Evolutionary conservation across 495 filamentous ascomycete species (phyloP), one percentile per base, ranked within the genome.

Genomic region (Penicillium bovifimosum): DNA sequence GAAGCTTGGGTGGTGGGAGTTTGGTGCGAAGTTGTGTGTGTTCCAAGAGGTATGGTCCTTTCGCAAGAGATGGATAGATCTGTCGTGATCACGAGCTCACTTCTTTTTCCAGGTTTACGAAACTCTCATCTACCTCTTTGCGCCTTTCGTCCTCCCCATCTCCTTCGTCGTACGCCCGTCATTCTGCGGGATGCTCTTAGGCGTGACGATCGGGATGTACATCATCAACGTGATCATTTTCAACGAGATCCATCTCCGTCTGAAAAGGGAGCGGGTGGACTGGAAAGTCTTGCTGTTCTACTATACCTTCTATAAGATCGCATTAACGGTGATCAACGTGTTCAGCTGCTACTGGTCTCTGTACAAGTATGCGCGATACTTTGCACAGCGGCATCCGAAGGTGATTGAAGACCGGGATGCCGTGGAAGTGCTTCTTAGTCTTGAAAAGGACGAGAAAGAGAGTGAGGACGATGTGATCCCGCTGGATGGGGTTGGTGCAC

Each of bases 1-100:
- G 76, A 76, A 74, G 40, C 58, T 79, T 24, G 74, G 75, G 26
- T 71, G 62, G 65, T 76, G 73, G 70, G 76, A 79, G 34, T 44
- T 79, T 27, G 75, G 75, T 1, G 65, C 74, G 1, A 78, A 78
- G 70, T 82, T 90, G 47, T 86, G 86, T 62, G 80, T 81, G 17
- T 83, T 86, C 3, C 86, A 90, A 68, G 81, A 86, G 54, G 65
- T 68, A 54, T 42, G 62, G 34, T 34, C 4, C 20, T 24, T 24
- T 24, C 4, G 20, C 20, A 24, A 24, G 2, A 24, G 20, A 24
- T 24, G 20, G n/a, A n/a, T 24, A 24, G 20, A 24, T 24, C 20
- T 24, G 4, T 24, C 4, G 20, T 2, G 20, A 24, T 4, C 20
- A 24, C 4, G 20, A 24, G 20, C 20, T 24, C 2, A 24, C 20